These are phyloP conservation scores for Neurospora sp. DNA, from an alignment of 495 filamentous ascomycete species.

Conservation along the genomic window DNA sequence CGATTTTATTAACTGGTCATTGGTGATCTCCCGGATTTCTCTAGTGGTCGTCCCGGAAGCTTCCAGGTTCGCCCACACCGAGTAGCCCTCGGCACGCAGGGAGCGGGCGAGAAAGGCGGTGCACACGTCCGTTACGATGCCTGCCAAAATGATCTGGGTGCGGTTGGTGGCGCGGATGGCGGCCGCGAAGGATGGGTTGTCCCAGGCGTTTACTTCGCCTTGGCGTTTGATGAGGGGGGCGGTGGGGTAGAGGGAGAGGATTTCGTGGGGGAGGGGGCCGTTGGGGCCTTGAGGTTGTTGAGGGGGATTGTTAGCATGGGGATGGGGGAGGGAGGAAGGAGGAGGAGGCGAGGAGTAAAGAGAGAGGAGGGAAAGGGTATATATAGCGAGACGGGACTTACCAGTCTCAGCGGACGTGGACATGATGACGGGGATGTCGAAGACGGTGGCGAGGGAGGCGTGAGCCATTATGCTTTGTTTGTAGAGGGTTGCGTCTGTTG, in stretches of 20 bases:
- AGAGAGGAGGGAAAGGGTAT: too few species aligned
- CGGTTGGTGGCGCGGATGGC: constrained; percentile 56
- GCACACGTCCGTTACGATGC: constrained; percentile 72
- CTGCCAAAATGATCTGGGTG: constrained; percentile 62
- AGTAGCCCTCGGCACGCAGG: constrained; percentile 59
- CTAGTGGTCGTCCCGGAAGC: constrained; percentile 41
- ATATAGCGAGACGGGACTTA: constrained; percentile 1
- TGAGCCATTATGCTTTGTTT: constrained; percentile 61
- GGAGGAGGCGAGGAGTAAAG: not conserved
- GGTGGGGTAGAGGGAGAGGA: constrained; percentile 52
- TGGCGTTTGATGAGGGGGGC: constrained; percentile 57
- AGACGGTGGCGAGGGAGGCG: constrained; percentile 53
- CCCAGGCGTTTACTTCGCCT: constrained; percentile 75
- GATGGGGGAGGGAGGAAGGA: not conserved
- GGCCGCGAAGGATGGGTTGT: constrained; percentile 58
- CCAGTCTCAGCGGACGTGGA: constrained; percentile 54
- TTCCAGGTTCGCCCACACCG: constrained; percentile 69
- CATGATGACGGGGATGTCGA: constrained; percentile 59
- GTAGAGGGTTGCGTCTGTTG: constrained; percentile 44
- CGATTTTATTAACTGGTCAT: constrained; percentile 53
- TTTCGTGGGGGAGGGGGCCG: constrained; percentile 60
- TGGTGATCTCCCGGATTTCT: constrained; percentile 42
- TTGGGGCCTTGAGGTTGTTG: constrained; percentile 41
- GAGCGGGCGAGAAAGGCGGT: constrained; percentile 66
- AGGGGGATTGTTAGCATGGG: not conserved